phyloP scores from a whole-genome alignment of 2,329 filamentous ascomycete genomes.

The Salinomyces thailandicus region DNA sequence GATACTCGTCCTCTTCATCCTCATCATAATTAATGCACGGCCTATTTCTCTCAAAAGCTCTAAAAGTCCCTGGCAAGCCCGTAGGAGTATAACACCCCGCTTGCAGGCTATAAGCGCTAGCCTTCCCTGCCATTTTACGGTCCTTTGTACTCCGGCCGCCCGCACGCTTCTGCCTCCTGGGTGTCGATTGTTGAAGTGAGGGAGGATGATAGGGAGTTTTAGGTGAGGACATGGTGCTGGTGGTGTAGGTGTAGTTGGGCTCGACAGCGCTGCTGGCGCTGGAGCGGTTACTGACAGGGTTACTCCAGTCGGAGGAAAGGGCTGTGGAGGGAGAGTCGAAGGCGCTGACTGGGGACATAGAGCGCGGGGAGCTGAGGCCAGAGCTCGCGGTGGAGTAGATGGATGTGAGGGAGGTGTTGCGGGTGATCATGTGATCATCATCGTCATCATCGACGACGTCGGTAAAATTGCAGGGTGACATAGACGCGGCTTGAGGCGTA shows the following conservation, averaged over 20 bases:
- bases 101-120: constrained; percentile 6
- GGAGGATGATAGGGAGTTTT: neutral
- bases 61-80: too few relatives aligned
- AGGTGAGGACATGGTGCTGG: neutral
- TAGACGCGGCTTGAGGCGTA: neutral
- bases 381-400: constrained; percentile 2
- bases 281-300: too few relatives aligned
- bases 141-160: constrained; percentile 2
- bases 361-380: constrained; percentile 6
- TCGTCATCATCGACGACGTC: neutral
- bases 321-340: constrained; percentile 3
- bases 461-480: neutral
- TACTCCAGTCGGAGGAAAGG: too few relatives aligned
- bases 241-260: constrained; percentile 5
- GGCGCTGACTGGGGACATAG: constrained; percentile 3
- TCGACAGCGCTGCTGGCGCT: constrained; percentile 2
- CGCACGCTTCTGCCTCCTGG: constrained; percentile 2
- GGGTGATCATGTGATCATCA: neutral
- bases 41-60: too few relatives aligned
- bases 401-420: constrained; percentile 5
- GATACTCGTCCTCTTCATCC: too few relatives aligned
- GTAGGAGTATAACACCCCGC: constrained; percentile 14
- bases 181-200: constrained; percentile 1
- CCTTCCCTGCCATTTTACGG: neutral
- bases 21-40: too few relatives aligned